Evolutionary conservation across 495 filamentous ascomycete species (phyloP).

Genomic region (Aspergillus olivimuriae): DNA sequence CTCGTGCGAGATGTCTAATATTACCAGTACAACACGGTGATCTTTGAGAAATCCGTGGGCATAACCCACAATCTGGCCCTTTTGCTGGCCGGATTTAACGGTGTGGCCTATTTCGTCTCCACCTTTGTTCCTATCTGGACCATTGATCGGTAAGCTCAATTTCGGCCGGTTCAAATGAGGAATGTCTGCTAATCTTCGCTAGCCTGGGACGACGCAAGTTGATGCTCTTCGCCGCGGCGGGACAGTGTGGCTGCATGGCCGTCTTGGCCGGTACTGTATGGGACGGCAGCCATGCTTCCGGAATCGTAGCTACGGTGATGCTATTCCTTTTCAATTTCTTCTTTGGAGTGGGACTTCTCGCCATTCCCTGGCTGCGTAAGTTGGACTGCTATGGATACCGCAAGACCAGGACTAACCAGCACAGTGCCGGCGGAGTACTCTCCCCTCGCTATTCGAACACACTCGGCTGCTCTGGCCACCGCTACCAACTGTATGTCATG

Average conservation of each 20-base stretch:
- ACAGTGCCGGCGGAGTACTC: slow-evolving; percentile 30
- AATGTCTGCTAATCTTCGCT: slow-evolving; percentile 6
- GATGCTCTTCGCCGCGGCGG: slow-evolving; percentile 43
- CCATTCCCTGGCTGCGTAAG: slow-evolving; percentile 31
- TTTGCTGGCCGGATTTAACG: slow-evolving; percentile 42
- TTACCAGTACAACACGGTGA: slow-evolving; percentile 27
- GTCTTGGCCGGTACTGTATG: slow-evolving; percentile 27
- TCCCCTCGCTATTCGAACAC: slow-evolving; percentile 30
- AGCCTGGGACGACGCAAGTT: slow-evolving; percentile 41
- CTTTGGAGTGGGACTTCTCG: slow-evolving; percentile 28
- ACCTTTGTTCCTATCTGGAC: slow-evolving; percentile 44
- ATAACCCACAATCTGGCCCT: slow-evolving; percentile 36
- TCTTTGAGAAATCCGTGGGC: slow-evolving; percentile 31
- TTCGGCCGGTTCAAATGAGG: not conserved
- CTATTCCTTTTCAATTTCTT: slow-evolving; percentile 35
- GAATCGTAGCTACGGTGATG: slow-evolving; percentile 28
- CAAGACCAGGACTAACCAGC: slow-evolving; percentile 7
- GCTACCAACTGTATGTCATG: slow-evolving; percentile 26
- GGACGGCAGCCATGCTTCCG: slow-evolving; percentile 22
- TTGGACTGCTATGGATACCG: too few relatives aligned
- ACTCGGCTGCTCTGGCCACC: slow-evolving; percentile 26
- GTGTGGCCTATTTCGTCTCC: slow-evolving; percentile 41
- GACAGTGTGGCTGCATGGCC: slow-evolving; percentile 45
- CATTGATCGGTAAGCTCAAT: slow-evolving; percentile 34
- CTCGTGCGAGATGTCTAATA: not conserved